Conservation (phyloP, 208 protist species). For the Naegleria fowleri region DNA sequence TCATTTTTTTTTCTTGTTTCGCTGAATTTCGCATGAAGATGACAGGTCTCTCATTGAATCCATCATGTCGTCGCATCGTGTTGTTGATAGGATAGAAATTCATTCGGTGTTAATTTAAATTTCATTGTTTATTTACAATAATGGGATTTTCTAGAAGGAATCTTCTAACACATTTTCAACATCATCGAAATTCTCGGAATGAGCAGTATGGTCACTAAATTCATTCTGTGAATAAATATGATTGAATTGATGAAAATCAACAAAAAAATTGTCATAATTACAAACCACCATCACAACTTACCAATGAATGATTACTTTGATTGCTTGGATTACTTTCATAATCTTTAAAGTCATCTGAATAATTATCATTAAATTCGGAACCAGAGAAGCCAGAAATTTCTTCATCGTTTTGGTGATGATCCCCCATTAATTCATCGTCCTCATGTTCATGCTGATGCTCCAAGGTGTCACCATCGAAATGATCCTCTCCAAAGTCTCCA, state of each 20-base stretch:
- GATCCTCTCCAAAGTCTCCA: too few species aligned
- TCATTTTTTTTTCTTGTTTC: background rate
- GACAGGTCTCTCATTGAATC: too few species aligned
- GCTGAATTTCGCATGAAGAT: too few species aligned
- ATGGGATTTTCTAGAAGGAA: background rate
- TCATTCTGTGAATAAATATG: background rate
- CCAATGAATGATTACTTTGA: background rate
- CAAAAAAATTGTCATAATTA: background rate
- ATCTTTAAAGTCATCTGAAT: background rate
- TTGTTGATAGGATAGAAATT: too few species aligned
- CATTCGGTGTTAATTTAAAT: too few species aligned
- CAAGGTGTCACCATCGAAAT: too few species aligned
- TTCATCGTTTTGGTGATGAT: background rate
- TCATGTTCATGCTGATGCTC: too few species aligned
- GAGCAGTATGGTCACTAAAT: background rate
- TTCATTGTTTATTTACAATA: slow-evolving; percentile 7
- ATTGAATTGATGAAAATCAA: background rate
- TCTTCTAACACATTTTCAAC: background rate
- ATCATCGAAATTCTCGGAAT: background rate
- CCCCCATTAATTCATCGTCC: too few species aligned
- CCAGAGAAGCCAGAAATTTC: background rate
- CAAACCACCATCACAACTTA: too few species aligned
- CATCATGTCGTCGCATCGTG: too few species aligned
- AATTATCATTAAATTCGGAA: background rate
- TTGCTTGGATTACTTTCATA: background rate